These are phyloP conservation scores for Euclidium syriacum DNA, from an alignment of 345 rosid genomes.

Conservation along the genomic window DNA sequence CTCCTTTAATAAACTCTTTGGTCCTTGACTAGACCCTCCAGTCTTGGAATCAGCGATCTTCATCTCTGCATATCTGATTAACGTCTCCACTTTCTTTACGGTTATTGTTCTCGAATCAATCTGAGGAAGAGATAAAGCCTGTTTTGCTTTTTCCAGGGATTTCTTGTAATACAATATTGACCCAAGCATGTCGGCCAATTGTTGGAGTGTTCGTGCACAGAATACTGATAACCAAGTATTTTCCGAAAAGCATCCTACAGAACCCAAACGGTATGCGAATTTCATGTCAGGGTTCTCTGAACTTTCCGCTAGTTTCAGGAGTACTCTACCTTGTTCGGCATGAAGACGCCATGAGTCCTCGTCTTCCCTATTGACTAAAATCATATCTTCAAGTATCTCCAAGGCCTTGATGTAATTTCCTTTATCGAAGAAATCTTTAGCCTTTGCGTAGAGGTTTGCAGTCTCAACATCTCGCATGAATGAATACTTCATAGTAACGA, in stretches of 20 bases:
- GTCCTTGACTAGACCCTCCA: too few species aligned
- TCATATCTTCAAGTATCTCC: background rate
- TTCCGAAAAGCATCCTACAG: background rate
- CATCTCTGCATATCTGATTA: background rate
- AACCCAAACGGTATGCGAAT: background rate
- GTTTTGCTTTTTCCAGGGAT: background rate
- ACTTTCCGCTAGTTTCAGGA: background rate
- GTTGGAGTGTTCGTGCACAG: background rate
- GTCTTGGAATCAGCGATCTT: background rate
- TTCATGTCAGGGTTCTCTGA: background rate
- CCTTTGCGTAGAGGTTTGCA: background rate
- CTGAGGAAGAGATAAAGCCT: background rate
- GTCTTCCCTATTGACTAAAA: background rate
- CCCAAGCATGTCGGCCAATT: background rate
- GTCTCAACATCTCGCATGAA: background rate
- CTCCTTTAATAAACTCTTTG: too few species aligned
- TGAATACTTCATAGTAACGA: background rate
- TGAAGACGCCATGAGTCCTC: background rate
- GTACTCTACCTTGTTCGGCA: background rate
- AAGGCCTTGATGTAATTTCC: background rate
- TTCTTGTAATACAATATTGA: slow-evolving; percentile 16
- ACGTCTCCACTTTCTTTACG: background rate
- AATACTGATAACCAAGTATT: rapidly evolving
- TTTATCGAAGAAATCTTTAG: background rate
- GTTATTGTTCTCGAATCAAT: too few species aligned